Base-by-base conservation (phyloP, 805 yeast genomes). In the Metschnikowia borealis region DNA sequence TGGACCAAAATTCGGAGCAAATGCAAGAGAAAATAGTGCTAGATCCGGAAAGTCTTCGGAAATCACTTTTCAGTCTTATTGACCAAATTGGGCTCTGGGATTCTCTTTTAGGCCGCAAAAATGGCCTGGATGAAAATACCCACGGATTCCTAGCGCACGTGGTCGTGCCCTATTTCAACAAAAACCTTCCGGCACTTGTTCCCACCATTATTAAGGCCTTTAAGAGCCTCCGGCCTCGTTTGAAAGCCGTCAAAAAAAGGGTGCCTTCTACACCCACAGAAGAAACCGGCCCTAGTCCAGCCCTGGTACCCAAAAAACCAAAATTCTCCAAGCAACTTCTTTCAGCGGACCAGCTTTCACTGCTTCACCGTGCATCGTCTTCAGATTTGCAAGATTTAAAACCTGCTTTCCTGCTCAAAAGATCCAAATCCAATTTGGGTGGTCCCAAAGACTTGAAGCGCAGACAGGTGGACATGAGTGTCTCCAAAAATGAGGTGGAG, bases 21-120 rank as follows among this genome's bases (percentile, higher is more conserved):
- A 26, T 26, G 5, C 29, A 26, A 26, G 29, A 26, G 11, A 10
- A 26, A 3, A 26, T 26, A 26, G 29, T 26, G 11, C 11, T 26
- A 26, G 29, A 26, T 26, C 29, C 11, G 29, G 29, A 26, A 26
- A 26, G 29, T 26, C 48, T 69, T 31, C 66, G 59, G 29, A 51
- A 49, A 3, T 56, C 64, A 1, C 58, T 81, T 40, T 79, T 77
- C 51, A 60, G 77, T 5, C 69, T 77, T 32, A 59, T 81, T 2
- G 86, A 81, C 59, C 76, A 81, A 52, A 64, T 82, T 55, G 75
- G 78, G 26, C 73, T 82, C 33, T 71, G 82, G 71, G 85, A 82
- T 54, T 70, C 79, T 5, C 59, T 82, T 17, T 51, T 73, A 18
- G 71, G 71, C 1, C 68, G 69, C 8, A 62, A 57, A 11, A 53